phyloP scores from a whole-genome alignment of 805 yeast genomes.

The Starmera quercuum region DNA sequence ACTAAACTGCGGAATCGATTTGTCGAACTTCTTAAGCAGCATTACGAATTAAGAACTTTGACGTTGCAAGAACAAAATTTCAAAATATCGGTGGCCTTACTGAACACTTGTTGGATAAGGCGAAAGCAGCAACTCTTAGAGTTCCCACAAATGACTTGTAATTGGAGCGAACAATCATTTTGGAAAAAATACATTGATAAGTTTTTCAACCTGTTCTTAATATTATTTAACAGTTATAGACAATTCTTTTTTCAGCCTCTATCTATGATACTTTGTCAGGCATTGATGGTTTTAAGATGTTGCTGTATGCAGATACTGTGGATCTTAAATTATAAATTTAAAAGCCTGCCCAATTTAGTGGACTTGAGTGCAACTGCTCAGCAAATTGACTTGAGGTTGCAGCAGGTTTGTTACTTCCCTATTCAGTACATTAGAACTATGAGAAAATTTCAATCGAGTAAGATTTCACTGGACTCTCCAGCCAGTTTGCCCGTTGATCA shows the following conservation, averaged over 20 bases:
- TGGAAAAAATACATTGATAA: background rate
- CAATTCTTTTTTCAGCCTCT: conserved; percentile 9
- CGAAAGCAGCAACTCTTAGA: conserved; percentile 5
- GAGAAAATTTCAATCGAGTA: conserved; percentile 14
- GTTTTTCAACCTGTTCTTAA: background rate
- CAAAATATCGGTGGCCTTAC: conserved; percentile 5
- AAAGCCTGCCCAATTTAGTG: conserved; percentile 21
- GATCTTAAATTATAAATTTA: conserved; percentile 23
- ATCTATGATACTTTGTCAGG: conserved; percentile 4
- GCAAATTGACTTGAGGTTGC: conserved; percentile 72
- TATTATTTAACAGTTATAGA: background rate
- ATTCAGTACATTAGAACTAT: conserved; percentile 59
- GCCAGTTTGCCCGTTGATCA: conserved; percentile 33
- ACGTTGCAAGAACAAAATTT: conserved; percentile 6
- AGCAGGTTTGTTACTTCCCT: conserved; percentile 74
- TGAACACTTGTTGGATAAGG: conserved; percentile 15
- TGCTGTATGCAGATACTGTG: conserved; percentile 9
- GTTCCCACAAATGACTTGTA: conserved; percentile 8
- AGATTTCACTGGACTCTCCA: conserved; percentile 17
- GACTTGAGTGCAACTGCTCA: conserved; percentile 56
- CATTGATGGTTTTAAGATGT: conserved; percentile 8
- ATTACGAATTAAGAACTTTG: conserved; percentile 4
- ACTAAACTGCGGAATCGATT: conserved; percentile 5
- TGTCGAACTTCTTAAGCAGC: conserved; percentile 13
- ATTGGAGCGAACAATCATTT: conserved; percentile 7